Base-by-base conservation (phyloP, 2,329 filamentous ascomycete species). In the Cladosporium sp. region DNA sequence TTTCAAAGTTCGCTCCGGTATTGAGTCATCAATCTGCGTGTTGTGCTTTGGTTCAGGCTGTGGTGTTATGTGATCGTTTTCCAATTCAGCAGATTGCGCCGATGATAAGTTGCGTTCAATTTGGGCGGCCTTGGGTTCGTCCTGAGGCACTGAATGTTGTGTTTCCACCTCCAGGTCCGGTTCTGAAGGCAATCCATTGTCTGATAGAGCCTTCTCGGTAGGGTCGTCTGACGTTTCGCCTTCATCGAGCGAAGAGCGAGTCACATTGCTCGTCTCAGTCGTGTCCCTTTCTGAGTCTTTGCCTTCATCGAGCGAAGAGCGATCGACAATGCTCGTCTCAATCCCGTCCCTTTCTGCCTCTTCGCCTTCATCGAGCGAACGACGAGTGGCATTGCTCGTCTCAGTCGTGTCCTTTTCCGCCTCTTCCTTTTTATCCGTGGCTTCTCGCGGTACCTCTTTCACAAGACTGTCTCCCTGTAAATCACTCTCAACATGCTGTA, bases 171-270 rank as follows among this genome's bases (percentile, higher is more conserved):
- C 9, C 5, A 9, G 5, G 9, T 27, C 22, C 9, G 22, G 22
- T 9, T 36, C 13, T n/a, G 13, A n/a, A n/a, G 32, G 15, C 11
- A 27, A 48, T 17, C 37, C 45, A 24, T 41, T 24, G 18, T 48
- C 45, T 3, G 45, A 48, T 18, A 48, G 27, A 6, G 45, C 45
- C 9, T 48, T 48, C 24, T 48, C 45, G 6, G 45, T 48, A 2
- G 20, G 37, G 17, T 34, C 45, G 27, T 48, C 45, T 8, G 45
- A 48, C 18, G 30, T 36, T 7, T 41, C 45, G 13, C 24, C 20
- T 15, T 22, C 27, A n/a, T 48, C 24, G 9, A 38, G 15, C 6
- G 12, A 38, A 17, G 24, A 7, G 12, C 27, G 22, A 7, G 17
- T 22, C 11, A 34, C 34, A 40, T 13, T 2, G 12, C 8, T 17